Evolutionary conservation across 331 rosid genomes (phyloP), one percentile per base, ranked within the genome.

Genomic region (Quercus lobata): DNA sequence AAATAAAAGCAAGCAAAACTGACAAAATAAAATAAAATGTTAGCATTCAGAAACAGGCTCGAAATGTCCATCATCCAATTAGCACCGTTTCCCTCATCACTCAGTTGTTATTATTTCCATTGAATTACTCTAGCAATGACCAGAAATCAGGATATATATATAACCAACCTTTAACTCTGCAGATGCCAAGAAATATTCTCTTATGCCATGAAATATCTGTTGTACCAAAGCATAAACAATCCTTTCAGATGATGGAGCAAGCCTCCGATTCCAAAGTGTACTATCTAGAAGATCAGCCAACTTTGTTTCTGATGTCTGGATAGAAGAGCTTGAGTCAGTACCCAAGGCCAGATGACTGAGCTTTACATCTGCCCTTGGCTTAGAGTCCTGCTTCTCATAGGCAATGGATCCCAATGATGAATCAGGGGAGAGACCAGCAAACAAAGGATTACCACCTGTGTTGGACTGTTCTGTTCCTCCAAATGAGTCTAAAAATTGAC

Each of bases 191-290:
- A 95, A 95, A 87, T 95, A 91, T 72, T 95, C 98, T 81, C 94
- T 85, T 79, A 95, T 95, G 79, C 99, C 99, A 76, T 93, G 98
- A 83, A 95, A 95, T 86, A 95, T 93, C 82, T 95, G 99, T 79
- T 93, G 99, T n/a, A 95, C 99, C 86, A 95, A 86, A 81, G 96
- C 99, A 84, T 91, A 92, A 75, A 95, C 98, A 80, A 95, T 91
- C 82, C 98, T 90, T 87, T 95, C 99, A 21, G 99, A 95, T 30
- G 99, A 95, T 81, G 99, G 97, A 75, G 97, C 99, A 62, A 95
- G 99, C 87, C 94, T 91, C 81, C 98, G 83, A 78, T 93, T 95
- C 97, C 99, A 91, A 68, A 95, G 98, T n/a, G 99, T 95, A 75
- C 97, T 87, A 82, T 95, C 99, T 56, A 95, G 86, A 85, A 95